phyloP scores from a whole-genome alignment of 2,329 filamentous ascomycete genomes.

The Nannizzia gypsea region DNA sequence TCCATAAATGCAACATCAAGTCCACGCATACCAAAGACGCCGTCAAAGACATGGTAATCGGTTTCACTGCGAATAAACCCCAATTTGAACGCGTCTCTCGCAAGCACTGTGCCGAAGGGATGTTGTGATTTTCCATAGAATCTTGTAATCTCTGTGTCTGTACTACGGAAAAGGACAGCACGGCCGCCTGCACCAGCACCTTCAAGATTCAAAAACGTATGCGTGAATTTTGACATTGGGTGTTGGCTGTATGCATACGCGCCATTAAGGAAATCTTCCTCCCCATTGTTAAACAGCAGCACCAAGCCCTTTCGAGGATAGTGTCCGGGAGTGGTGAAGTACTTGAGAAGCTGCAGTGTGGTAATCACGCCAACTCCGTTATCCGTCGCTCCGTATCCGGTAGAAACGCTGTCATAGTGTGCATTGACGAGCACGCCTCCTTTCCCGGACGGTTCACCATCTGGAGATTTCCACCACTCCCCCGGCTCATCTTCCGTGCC shows the following conservation, averaged over 20 bases:
- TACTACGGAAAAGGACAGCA: constrained; percentile 75
- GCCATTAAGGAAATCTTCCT: constrained; percentile 85
- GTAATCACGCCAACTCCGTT: constrained; percentile 86
- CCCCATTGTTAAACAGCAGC: constrained; percentile 83
- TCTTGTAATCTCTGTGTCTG: constrained; percentile 72
- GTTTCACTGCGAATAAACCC: constrained; percentile 74
- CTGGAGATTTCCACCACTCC: constrained; percentile 53
- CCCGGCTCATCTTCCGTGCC: constrained; percentile 62
- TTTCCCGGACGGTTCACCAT: constrained; percentile 43
- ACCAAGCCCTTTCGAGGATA: constrained; percentile 71
- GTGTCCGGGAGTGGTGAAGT: constrained; percentile 63
- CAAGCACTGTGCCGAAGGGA: constrained; percentile 75
- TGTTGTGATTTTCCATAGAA: constrained; percentile 60
- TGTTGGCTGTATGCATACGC: constrained; percentile 75
- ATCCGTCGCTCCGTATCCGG: constrained; percentile 85
- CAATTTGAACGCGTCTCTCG: constrained; percentile 69
- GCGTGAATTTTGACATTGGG: constrained; percentile 65
- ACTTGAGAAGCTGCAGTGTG: constrained; percentile 70
- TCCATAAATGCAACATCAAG: constrained; percentile 86
- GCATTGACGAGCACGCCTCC: constrained; percentile 86
- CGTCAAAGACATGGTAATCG: constrained; percentile 75
- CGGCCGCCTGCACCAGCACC: constrained; percentile 85
- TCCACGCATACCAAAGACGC: constrained; percentile 67
- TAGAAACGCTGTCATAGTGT: constrained; percentile 88
- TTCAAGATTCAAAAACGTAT: constrained; percentile 88